Percentiles rank a stretch among this genome's conserved stretches.
Conservation (phyloP, 345 rosid species). For the Dipteronia sinensis region DNA sequence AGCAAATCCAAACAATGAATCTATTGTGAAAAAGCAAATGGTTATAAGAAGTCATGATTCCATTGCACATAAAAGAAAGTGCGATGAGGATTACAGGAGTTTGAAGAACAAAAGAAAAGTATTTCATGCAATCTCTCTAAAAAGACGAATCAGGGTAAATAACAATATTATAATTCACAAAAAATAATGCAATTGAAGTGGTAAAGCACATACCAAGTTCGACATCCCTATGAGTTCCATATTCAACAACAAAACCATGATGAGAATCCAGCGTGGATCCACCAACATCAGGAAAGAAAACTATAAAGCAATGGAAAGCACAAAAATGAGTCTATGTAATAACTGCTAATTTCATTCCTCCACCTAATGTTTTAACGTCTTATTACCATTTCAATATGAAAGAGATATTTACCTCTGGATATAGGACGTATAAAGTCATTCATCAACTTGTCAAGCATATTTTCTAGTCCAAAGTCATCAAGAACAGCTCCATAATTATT, state of each 20-base stretch:
- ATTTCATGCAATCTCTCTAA: not conserved
- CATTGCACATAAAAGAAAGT: not conserved
- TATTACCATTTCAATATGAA: slow-evolving; percentile 5
- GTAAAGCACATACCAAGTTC: slow-evolving; percentile 74
- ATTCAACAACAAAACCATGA: slow-evolving; percentile 96
- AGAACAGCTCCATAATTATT: slow-evolving; percentile 90
- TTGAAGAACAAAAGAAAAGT: not conserved
- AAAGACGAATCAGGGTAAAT: not conserved
- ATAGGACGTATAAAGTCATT: slow-evolving; percentile 78
- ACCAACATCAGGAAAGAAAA: slow-evolving; percentile 84
- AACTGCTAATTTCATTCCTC: not conserved
- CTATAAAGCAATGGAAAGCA: slow-evolving; percentile 41
- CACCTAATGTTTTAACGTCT: not conserved
- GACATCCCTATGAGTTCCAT: slow-evolving; percentile 82
- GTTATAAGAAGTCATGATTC: not conserved
- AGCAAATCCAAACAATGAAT: not conserved
- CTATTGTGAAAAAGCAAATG: not conserved
- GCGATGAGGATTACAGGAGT: not conserved
- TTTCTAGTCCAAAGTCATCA: slow-evolving; percentile 92
- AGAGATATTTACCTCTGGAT: slow-evolving; percentile 52
- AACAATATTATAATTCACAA: slow-evolving; percentile 12
- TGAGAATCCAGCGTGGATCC: slow-evolving; percentile 89
- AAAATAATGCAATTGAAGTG: not conserved
- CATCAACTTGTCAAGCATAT: slow-evolving; percentile 85
- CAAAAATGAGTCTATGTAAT: not conserved